These are phyloP conservation scores for Pittosporum tobira DNA, from an alignment of 129 eudicot genomes.

Conservation along the genomic window DNA sequence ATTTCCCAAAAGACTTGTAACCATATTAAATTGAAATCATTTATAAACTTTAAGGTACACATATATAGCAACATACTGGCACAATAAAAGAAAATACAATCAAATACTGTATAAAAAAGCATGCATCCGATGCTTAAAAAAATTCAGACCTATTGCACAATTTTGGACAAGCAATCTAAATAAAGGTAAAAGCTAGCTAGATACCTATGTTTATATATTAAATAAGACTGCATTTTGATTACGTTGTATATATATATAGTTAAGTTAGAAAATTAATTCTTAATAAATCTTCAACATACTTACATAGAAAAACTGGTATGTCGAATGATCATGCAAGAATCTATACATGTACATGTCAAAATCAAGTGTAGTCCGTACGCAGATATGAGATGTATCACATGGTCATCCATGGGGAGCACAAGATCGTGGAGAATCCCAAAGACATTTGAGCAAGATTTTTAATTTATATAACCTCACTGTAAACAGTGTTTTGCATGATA, in stretches of 20 bases:
- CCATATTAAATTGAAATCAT: too few species aligned
- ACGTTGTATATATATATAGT: not conserved
- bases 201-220: not conserved
- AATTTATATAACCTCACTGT: constrained; percentile 7
- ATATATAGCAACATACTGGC: not conserved
- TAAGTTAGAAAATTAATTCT: not conserved
- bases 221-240: not conserved
- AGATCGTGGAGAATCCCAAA: constrained; percentile 33
- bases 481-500: constrained; percentile 30
- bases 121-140: not conserved
- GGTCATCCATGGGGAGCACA: constrained; percentile 29
- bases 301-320: not conserved
- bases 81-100: not conserved
- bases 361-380: not conserved
- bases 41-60: not conserved
- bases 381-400: constrained; percentile 10
- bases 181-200: not conserved
- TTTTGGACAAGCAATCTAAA: not conserved
- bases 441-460: constrained; percentile 11
- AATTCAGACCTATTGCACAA: not conserved
- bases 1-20: too few species aligned
- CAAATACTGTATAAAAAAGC: not conserved
- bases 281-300: not conserved
- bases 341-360: not conserved
- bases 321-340: not conserved